Percentiles rank a stretch among this genome's conserved stretches.
Evolutionary conservation across 768 basidiomycete genomes (phyloP).

Genomic region (Pleurotus sapidus): DNA sequence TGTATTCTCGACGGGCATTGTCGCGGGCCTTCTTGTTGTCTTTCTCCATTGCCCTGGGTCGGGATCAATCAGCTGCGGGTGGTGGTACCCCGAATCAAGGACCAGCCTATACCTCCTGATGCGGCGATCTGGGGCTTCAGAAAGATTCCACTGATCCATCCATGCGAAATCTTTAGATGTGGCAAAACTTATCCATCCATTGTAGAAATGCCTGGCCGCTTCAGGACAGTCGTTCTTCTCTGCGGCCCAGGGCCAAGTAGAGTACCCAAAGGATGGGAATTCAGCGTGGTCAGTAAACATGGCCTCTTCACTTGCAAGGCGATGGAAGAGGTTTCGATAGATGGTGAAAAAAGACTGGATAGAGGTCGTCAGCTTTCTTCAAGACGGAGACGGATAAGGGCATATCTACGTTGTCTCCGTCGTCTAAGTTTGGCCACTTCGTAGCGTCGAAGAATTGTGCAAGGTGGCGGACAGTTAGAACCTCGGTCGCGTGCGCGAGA

Average conservation of each 20-base stretch:
- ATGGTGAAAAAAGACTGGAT: constrained; percentile 84
- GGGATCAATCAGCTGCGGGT: background rate
- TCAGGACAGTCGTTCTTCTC: constrained; percentile 39
- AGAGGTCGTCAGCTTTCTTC: background rate
- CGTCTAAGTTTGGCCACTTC: constrained; percentile 65
- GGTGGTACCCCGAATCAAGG: background rate
- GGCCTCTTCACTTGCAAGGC: constrained; percentile 80
- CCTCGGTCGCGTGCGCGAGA: constrained; percentile 63
- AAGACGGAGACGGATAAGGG: background rate
- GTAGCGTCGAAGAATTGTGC: constrained; percentile 79
- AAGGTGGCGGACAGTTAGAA: constrained; percentile 72
- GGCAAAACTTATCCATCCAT: constrained; percentile 80
- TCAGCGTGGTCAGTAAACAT: constrained; percentile 35
- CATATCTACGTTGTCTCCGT: constrained; percentile 52
- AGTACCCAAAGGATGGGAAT: constrained; percentile 84
- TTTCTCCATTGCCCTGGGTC: constrained; percentile 80
- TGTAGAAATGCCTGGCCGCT: constrained; percentile 76
- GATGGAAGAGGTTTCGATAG: constrained; percentile 82
- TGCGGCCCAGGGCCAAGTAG: constrained; percentile 70
- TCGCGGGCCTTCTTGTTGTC: constrained; percentile 94
- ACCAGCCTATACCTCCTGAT: constrained; percentile 58
- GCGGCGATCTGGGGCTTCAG: constrained; percentile 84
- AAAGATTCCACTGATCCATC: constrained; percentile 79
- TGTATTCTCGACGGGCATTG: constrained; percentile 86
- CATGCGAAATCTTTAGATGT: constrained; percentile 88